phyloP scores from a whole-genome alignment of 495 filamentous ascomycete species.

The Parachaetomium inaequale region DNA sequence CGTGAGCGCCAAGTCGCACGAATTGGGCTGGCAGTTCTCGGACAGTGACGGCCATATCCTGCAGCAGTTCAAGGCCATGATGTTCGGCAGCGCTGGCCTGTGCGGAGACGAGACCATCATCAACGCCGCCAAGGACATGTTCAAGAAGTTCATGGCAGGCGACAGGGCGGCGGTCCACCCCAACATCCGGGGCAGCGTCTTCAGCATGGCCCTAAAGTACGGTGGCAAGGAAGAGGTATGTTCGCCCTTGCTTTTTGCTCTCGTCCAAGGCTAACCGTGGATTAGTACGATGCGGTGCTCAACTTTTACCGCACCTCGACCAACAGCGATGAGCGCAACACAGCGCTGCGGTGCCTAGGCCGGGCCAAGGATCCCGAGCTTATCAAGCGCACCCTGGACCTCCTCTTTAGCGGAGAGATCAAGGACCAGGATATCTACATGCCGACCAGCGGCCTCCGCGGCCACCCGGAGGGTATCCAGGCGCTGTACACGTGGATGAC shows the following conservation, averaged over 20 bases:
- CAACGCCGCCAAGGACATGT: slow-evolving; percentile 67
- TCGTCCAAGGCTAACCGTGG: slow-evolving; percentile 14
- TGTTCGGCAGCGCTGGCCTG: slow-evolving; percentile 64
- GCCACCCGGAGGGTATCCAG: slow-evolving; percentile 71
- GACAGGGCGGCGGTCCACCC: slow-evolving; percentile 68
- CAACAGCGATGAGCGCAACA: slow-evolving; percentile 91
- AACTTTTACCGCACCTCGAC: slow-evolving; percentile 80
- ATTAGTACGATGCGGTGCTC: slow-evolving; percentile 70
- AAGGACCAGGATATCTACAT: slow-evolving; percentile 97
- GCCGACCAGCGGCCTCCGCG: slow-evolving; percentile 71
- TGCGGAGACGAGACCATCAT: slow-evolving; percentile 61
- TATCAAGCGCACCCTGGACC: slow-evolving; percentile 72
- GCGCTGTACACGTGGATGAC: slow-evolving; percentile 81
- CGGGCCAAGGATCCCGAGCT: slow-evolving; percentile 71
- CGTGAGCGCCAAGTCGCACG: slow-evolving; percentile 70
- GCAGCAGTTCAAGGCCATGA: slow-evolving; percentile 77
- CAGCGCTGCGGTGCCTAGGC: slow-evolving; percentile 83
- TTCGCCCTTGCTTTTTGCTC: slow-evolving; percentile 11
- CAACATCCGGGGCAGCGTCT: slow-evolving; percentile 66
- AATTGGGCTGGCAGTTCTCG: slow-evolving; percentile 83
- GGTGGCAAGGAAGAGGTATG: slow-evolving; percentile 69
- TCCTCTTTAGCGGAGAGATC: slow-evolving; percentile 77
- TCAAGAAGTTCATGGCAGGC: slow-evolving; percentile 63
- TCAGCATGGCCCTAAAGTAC: slow-evolving; percentile 66
- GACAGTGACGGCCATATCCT: slow-evolving; percentile 80